These are phyloP conservation scores for Quercus berberidifolia DNA, from an alignment of 306 rosid genomes.

Conservation along the genomic window DNA sequence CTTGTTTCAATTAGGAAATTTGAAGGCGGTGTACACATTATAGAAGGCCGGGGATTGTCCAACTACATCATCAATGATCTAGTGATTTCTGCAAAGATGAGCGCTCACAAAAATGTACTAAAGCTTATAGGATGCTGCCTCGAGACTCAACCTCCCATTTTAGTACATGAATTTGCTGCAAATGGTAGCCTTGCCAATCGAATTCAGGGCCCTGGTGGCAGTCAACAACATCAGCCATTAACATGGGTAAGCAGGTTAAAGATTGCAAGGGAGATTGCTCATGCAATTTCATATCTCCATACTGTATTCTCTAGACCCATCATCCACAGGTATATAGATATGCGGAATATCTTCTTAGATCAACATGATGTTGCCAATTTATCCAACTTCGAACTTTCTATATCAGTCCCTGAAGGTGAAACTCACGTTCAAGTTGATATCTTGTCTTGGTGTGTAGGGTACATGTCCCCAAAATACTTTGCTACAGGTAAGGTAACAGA, in stretches of 20 bases:
- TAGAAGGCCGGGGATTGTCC: background rate
- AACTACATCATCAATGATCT: no score
- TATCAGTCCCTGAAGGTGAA: constrained; percentile 3
- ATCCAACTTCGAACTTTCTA: background rate
- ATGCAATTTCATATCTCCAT: background rate
- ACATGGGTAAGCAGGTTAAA: background rate
- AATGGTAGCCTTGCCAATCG: background rate
- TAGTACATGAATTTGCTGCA: background rate
- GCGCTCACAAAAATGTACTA: background rate
- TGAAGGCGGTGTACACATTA: background rate
- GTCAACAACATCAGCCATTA: background rate
- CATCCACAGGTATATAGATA: background rate
- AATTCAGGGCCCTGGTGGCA: no score
- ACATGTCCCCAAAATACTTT: no score
- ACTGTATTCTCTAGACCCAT: background rate
- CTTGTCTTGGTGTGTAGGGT: no score
- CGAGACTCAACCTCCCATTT: background rate
- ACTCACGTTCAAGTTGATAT: background rate
- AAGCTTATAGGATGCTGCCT: background rate
- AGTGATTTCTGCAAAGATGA: background rate
- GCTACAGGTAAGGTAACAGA: background rate
- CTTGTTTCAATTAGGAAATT: background rate
- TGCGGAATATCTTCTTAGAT: background rate
- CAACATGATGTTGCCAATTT: background rate
- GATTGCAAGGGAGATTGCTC: background rate